phyloP scores from a whole-genome alignment of 179 eudicot genomes.

The Sideroxylon spinosum region DNA sequence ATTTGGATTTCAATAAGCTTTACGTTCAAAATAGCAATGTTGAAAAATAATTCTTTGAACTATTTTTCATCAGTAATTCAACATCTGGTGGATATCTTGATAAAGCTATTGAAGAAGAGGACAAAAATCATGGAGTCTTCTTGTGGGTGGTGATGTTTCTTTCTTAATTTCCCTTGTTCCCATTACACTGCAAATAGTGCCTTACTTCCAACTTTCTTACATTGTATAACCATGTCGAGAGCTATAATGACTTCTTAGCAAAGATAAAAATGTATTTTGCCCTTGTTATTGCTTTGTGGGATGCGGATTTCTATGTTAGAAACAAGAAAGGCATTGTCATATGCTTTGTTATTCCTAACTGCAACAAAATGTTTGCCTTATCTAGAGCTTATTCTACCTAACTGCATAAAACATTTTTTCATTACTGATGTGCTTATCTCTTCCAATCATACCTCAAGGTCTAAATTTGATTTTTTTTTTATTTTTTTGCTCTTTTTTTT shows the following conservation, averaged over 20 bases:
- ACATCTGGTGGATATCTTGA: constrained; percentile 23
- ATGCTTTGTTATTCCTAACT: too few relatives aligned
- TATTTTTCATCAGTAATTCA: constrained; percentile 17
- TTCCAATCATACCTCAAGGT: too few relatives aligned
- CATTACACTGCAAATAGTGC: background rate
- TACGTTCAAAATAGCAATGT: background rate
- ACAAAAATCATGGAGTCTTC: constrained; percentile 24
- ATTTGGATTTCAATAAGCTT: background rate
- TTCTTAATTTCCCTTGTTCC: background rate
- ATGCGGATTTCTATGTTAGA: constrained; percentile 47
- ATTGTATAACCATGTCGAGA: constrained; percentile 43
- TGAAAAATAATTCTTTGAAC: background rate
- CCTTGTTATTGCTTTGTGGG: constrained; percentile 42
- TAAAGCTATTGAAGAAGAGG: constrained; percentile 28
- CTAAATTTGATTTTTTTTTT: too few relatives aligned
- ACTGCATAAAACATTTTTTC: too few relatives aligned
- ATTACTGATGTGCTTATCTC: too few relatives aligned
- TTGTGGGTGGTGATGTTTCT: constrained; percentile 23
- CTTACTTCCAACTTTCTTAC: background rate
- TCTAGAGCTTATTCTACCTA: background rate
- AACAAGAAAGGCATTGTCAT: too few relatives aligned
- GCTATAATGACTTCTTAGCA: constrained; percentile 44
- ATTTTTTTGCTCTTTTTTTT: too few relatives aligned
- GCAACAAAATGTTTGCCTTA: too few relatives aligned
- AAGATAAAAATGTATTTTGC: constrained; percentile 41